Evolutionary conservation across 306 rosid species (phyloP).

Genomic region (Quercus alba): DNA sequence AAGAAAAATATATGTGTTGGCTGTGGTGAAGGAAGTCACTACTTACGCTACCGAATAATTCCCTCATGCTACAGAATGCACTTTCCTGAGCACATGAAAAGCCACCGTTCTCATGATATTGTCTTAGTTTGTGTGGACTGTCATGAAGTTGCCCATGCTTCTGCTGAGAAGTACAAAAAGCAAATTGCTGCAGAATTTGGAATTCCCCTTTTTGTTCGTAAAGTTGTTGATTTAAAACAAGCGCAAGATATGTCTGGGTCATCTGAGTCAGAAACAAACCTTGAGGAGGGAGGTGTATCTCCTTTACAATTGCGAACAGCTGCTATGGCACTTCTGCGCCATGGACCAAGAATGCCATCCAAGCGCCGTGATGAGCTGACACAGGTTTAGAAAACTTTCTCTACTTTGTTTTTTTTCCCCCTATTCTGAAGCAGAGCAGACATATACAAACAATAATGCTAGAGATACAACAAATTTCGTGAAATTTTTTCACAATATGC

Average conservation of each 20-base stretch:
- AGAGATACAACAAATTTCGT: too few relatives aligned
- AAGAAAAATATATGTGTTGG: conserved; percentile 95
- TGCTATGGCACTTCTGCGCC: conserved; percentile 92
- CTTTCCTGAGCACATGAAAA: conserved; percentile 94
- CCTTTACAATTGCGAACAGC: conserved; percentile 87
- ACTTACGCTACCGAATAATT: conserved; percentile 86
- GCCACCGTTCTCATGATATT: conserved; percentile 97
- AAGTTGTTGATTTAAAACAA: conserved; percentile 58
- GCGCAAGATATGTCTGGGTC: conserved; percentile 18
- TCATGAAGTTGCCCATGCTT: conserved; percentile 94
- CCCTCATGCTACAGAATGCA: conserved; percentile 97
- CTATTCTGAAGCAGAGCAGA: neutral
- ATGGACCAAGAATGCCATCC: conserved; percentile 88
- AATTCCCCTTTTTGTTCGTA: conserved; percentile 83
- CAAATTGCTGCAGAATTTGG: conserved; percentile 79
- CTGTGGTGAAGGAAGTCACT: conserved; percentile 93
- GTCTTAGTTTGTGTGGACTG: conserved; percentile 97
- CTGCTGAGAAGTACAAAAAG: conserved; percentile 93
- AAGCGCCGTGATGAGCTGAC: conserved; percentile 71
- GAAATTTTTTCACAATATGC: too few relatives aligned
- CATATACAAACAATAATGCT: neutral
- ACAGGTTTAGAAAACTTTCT: conserved; percentile 40
- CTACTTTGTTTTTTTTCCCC: neutral
- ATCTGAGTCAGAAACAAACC: conserved; percentile 24
- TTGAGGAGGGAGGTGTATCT: conserved; percentile 78